Evolutionary conservation across 2,329 filamentous ascomycete genomes (phyloP), one percentile per base, ranked within the genome.

Genomic region (Fusarium pseudoanthophilum): DNA sequence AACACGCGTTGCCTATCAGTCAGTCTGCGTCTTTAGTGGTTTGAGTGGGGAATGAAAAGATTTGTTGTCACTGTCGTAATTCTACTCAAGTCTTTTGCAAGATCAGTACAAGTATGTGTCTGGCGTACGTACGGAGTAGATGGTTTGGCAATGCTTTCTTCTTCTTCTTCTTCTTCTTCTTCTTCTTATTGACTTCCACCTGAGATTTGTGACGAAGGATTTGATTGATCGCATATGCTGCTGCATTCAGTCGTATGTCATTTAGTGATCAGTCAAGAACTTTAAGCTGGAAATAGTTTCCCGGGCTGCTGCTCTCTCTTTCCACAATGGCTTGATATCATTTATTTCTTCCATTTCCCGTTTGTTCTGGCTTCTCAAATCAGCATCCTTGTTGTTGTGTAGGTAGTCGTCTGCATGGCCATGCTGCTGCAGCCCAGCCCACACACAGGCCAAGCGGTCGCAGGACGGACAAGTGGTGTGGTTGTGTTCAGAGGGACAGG

Each of bases 391-490:
- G 72, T 69, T 64, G 37, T 67, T 49, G 62, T 60, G 64, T 64
- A 66, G 60, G 64, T 64, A 66, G 60, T 46, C 49, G 60, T 63
- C 46, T 65, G 46, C 46, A 67, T 24, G 34, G 30, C 30, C 32
- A 18, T 46, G 42, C 46, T 70, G 69, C 67, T 69, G 73, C 72
- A 75, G 72, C 49, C 66, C 68, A 64, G 67, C 48, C 55, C 69
- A 75, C 65, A 69, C 63, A 71, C 67, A 73, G 74, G 70, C 74
- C 70, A 76, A 69, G 67, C 60, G 74, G 72, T 76, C 67, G 74
- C 74, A 76, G 74, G 72, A 71, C 63, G 66, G 56, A 42, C 57
- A 65, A 72, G 74, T 76, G 72, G 74, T 76, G 74, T 76, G 72
- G 65, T 70, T 73, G 64, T 57, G 68, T 65, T 57, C 56, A 48